Base-by-base conservation (phyloP, 768 basidiomycete species). In the Mycena maculata region DNA sequence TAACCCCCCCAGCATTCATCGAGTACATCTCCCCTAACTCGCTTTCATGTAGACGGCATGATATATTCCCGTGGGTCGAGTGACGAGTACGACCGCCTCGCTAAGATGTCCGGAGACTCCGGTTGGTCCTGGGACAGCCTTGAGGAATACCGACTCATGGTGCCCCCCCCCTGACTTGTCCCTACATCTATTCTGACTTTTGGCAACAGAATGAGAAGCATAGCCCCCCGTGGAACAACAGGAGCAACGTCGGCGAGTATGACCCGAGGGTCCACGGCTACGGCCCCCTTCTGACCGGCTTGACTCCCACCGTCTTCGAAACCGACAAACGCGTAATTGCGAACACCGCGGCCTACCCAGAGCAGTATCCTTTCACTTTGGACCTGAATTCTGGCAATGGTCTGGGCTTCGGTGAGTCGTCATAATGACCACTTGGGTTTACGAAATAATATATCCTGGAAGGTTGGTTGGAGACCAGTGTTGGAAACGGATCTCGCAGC, bases 371-470 rank as follows among this genome's bases (percentile, higher is more conserved):
- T 1, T 77, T 62, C 62, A 76, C 74, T 44, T 7, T 59, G 23
- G 79, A 80, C 63, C 60, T 74, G 48, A 77, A 79, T 56, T 67
- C 68, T 8, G 79, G 79, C 2, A 60, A 71, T 33, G 56, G 71
- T 2, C 52, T 78, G 4, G 79, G 79, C 13, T 36, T 78, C 16
- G 73, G 78, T 76, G 28, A 22, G 72, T 58, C 6, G 18, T 59
- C 22, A 27, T 41, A 7, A 41, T 1, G 4, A 12, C 27, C 10
- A 1, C 6, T 18, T 18, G n/a, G n/a, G n/a, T n/a, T n/a, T n/a
- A n/a, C n/a, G n/a, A n/a, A 13, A 2, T 50, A n/a, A n/a, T 30
- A 8, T 20, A 22, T 20, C 20, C 30, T 28, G 16, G 10, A 25
- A 72, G 71, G 69, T 20, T 72, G 70, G 67, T 4, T 69, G 15